Evolutionary conservation across 2,329 filamentous ascomycete species (phyloP), one percentile per base, ranked within the genome.

Genomic region (Penicillium sp.): DNA sequence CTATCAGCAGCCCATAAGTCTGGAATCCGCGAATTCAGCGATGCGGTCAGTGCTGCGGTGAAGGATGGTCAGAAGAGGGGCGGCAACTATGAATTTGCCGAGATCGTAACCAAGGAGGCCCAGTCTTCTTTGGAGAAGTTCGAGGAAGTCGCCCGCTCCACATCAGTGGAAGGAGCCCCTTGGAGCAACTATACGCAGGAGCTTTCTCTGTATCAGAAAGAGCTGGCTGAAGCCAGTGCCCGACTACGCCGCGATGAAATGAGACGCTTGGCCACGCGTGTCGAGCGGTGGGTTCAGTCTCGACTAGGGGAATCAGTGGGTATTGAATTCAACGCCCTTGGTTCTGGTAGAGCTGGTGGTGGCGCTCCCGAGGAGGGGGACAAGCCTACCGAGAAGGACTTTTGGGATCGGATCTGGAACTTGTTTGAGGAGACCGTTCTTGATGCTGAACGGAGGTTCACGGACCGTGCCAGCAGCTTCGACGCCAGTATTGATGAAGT

Each of bases 331-430:
- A 97, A 95, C 75, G 93, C 91, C 67, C 81, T 97, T 41, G 92
- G 92, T 3, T 93, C 89, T 30, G 91, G 91, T 12, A 83, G 91
- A 62, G 89, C 83, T 46, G 91, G 90, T 7, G 82, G 83, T 42
- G 89, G 88, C 45, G 89, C 89, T 0, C 87, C 90, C 0, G 89
- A 91, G 62, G 77, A 79, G 4, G 88, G 86, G 2, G 86, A 89
- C 50, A 89, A 86, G 70, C 83, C 86, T 1, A 64, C 77, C 0
- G 92, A 97, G 70, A 90, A 88, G 67, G 87, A 90, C 47, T 83
- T 99, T 13, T 99, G 95, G 93, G 93, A 99, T 67, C 84, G 92
- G 33, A 87, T 99, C 63, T 99, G 93, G 93, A 81, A 73, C 28
- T 81, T 89, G 30, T 99, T 99, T 64, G 84, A 82, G 6, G 80